phyloP scores from a whole-genome alignment of 2,329 filamentous ascomycete species.

The Penicillium thymicola region DNA sequence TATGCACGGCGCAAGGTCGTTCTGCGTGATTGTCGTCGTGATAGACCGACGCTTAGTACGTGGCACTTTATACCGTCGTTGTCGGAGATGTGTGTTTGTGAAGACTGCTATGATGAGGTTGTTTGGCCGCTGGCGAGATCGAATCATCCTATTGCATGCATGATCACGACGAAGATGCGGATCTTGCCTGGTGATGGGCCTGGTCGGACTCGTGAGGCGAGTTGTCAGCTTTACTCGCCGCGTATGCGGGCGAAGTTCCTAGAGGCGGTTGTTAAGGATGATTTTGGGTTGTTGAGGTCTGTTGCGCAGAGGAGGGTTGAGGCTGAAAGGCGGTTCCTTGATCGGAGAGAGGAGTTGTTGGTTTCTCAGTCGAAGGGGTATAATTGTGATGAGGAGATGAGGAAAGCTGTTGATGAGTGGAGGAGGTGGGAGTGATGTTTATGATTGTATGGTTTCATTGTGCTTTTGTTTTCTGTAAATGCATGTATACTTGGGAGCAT shows the following conservation, averaged over 20 bases:
- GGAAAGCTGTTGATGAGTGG: constrained; percentile 52
- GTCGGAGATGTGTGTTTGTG: constrained; percentile 77
- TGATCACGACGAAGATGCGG: constrained; percentile 62
- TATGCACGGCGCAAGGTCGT: constrained; percentile 59
- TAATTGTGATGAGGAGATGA: constrained; percentile 48
- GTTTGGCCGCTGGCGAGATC: constrained; percentile 65
- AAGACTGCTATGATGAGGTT: constrained; percentile 78
- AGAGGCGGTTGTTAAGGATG: constrained; percentile 62
- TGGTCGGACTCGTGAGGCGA: constrained; percentile 38
- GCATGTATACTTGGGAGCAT: constrained; percentile 2
- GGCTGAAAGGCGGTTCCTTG: constrained; percentile 59
- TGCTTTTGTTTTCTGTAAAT: not conserved
- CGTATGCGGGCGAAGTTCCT: constrained; percentile 74
- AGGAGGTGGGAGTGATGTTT: constrained; percentile 48
- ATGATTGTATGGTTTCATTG: not conserved
- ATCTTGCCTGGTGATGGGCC: constrained; percentile 52
- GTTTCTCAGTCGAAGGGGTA: constrained; percentile 59
- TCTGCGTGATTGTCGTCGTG: constrained; percentile 62
- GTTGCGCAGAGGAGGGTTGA: constrained; percentile 56
- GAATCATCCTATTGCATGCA: constrained; percentile 56
- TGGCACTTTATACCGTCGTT: constrained; percentile 79
- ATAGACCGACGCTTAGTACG: constrained; percentile 59
- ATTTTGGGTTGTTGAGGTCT: constrained; percentile 64
- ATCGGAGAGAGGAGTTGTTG: constrained; percentile 53
- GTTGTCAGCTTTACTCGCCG: constrained; percentile 76